Percentiles rank a stretch among this genome's conserved stretches.
Conservation (phyloP, 1,284 basidiomycete species). For the Sphaerobolus stellatus region DNA sequence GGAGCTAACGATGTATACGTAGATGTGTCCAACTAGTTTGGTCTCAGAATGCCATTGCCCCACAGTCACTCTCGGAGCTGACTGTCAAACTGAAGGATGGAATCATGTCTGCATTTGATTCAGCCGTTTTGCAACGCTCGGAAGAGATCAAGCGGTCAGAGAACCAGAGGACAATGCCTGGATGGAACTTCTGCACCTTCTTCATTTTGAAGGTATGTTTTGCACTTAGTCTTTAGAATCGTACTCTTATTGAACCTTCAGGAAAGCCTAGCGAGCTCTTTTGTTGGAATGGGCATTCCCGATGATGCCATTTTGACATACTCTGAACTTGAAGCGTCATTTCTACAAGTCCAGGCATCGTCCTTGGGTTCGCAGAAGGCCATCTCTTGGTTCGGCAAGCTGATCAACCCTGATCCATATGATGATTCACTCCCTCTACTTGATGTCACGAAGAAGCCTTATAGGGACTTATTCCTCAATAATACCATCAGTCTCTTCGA, state of each 20-base stretch:
- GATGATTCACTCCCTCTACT: constrained; percentile 85
- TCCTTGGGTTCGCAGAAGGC: constrained; percentile 60
- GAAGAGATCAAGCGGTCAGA: constrained; percentile 89
- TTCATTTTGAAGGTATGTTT: constrained; percentile 85
- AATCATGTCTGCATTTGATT: constrained; percentile 79
- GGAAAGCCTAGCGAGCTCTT: constrained; percentile 93
- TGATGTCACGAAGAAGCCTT: constrained; percentile 80
- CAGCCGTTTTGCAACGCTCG: constrained; percentile 73
- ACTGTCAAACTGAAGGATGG: constrained; percentile 89
- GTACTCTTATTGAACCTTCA: constrained; percentile 31
- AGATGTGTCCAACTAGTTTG: constrained; percentile 83
- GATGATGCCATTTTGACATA: constrained; percentile 91
- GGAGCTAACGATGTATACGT: constrained; percentile 21
- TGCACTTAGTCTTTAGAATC: background rate
- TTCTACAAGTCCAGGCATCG: constrained; percentile 67
- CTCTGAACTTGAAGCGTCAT: constrained; percentile 86
- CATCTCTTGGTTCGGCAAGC: constrained; percentile 84
- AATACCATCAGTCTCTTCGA: constrained; percentile 95
- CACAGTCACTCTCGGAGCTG: constrained; percentile 86
- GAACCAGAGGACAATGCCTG: constrained; percentile 81
- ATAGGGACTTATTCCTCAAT: constrained; percentile 85
- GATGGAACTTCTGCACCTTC: constrained; percentile 97
- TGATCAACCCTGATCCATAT: constrained; percentile 66
- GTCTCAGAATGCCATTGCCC: constrained; percentile 67
- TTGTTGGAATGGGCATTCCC: constrained; percentile 84